phyloP scores from a whole-genome alignment of 1,139 yeast species.

The Candida sp. region DNA sequence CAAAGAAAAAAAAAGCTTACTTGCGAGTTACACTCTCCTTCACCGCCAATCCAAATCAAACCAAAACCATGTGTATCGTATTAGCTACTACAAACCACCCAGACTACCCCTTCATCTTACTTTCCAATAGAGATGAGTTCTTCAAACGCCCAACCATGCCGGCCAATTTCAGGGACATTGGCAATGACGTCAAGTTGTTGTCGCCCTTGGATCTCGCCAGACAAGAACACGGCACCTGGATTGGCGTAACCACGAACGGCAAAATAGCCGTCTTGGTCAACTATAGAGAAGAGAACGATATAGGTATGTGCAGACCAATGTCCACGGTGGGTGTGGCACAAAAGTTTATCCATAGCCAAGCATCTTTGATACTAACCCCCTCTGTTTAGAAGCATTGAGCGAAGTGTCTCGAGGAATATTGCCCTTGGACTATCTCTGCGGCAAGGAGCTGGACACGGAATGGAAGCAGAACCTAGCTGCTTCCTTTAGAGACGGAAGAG shows the following conservation, averaged over 20 bases:
- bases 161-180: conserved; percentile 54
- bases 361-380: conserved; percentile 18
- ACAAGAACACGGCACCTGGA: conserved; percentile 89
- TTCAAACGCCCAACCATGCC: conserved; percentile 71
- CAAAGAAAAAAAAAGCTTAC: not conserved
- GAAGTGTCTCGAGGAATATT: conserved; percentile 73
- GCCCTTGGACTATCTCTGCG: conserved; percentile 60
- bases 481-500: conserved; percentile 25
- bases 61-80: conserved; percentile 60
- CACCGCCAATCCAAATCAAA: not conserved
- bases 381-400: conserved; percentile 27
- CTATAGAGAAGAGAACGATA: conserved; percentile 49
- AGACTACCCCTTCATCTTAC: conserved; percentile 67
- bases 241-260: conserved; percentile 70
- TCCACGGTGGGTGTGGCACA: not conserved
- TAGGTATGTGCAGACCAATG: conserved; percentile 21
- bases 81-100: conserved; percentile 65
- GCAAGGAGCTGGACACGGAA: conserved; percentile 38
- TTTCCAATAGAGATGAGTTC: conserved; percentile 89
- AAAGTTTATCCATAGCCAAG: not conserved
- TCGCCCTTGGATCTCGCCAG: conserved; percentile 82
- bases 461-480: conserved; percentile 48
- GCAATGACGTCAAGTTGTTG: conserved; percentile 42
- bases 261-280: conserved; percentile 79
- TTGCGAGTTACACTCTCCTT: not conserved